Base-by-base conservation (phyloP, 768 basidiomycete species). In the Suillus plorans region DNA sequence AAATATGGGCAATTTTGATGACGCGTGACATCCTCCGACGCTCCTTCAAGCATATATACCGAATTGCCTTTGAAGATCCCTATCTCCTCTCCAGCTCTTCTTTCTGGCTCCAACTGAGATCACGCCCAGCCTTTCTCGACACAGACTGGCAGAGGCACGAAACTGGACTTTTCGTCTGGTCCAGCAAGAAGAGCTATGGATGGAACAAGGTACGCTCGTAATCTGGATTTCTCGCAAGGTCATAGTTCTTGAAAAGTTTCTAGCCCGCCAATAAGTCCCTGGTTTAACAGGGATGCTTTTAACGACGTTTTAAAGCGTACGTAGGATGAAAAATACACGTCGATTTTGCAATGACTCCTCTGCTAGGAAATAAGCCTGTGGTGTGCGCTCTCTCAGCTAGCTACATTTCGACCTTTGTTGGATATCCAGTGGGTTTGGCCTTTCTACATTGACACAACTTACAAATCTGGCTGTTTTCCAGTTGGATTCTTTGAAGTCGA, bases 401-500 rank as follows among this genome's bases (percentile, higher is more conserved):
- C 70, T 91, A 95, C 76, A 85, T 95, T 68, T 95, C 95, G 56
- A 97, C 96, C 16, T 86, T 97, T 72, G 91, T 91, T 63, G 95
- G 95, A 59, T 97, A 95, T 77, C 94, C 94, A 63, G 93, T 86
- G 61, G 62, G 78, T 72, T 58, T 25, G 3, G 5, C 37, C 20
- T 60, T n/a, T 22, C 44, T 31, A 22, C 37, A 12, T 34, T 20
- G 6, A 14, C 22, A 20, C 14, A 16, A 4, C 9, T 8, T 53
- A 45, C 28, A 50, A 50, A 70, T 39, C 58, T 45, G 41, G 28
- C 60, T 36, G n/a, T 41, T 41, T 60, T 36, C 62, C 71, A 96
- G 89, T 81, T 98, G 80, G 97, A 99, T 77, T 94, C 92, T 62
- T 85, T 99, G 79, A 99, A 99, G 80, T 96, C 94, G 66, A 83